These are phyloP conservation scores for Macrolepiota fuliginosa DNA, from an alignment of 768 basidiomycete species.

Conservation along the genomic window DNA sequence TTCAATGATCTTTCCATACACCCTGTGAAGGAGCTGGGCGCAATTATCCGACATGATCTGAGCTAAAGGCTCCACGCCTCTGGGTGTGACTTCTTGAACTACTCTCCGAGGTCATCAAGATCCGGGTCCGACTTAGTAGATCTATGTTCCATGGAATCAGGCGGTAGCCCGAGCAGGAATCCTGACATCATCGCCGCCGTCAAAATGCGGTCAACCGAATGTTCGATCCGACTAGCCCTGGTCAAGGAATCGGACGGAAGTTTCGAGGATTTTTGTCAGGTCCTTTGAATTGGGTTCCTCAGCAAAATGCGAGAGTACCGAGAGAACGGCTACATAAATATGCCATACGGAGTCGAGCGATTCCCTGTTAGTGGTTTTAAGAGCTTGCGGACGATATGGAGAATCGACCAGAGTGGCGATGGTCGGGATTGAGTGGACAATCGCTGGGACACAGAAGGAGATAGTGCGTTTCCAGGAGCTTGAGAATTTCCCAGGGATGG, in stretches of 20 bases:
- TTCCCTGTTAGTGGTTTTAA: conserved; percentile 50
- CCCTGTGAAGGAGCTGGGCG: conserved; percentile 28
- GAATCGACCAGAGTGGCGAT: conserved; percentile 33
- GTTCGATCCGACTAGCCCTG: conserved; percentile 46
- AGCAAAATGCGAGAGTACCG: conserved; percentile 47
- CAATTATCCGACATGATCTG: conserved; percentile 35
- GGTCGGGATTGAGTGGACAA: conserved; percentile 39
- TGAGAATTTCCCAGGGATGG: conserved; percentile 31
- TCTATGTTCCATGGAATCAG: conserved; percentile 39
- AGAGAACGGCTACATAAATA: conserved; percentile 40
- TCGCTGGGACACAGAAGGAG: conserved; percentile 66
- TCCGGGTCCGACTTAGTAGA: conserved; percentile 52
- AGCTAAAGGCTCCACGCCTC: conserved; percentile 53
- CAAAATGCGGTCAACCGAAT: conserved; percentile 48
- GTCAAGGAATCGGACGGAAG: conserved; percentile 32
- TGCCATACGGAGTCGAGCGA: conserved; percentile 42
- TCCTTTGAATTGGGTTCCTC: conserved; percentile 37
- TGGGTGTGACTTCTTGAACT: conserved; percentile 55
- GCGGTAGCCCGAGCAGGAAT: conserved; percentile 24
- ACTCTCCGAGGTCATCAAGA: conserved; percentile 56
- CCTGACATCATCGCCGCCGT: conserved; percentile 65
- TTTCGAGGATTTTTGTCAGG: conserved; percentile 43
- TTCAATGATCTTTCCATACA: conserved; percentile 43
- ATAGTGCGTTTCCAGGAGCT: conserved; percentile 42
- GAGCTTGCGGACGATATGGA: conserved; percentile 27